Evolutionary conservation across 2,329 filamentous ascomycete genomes (phyloP), one percentile per base, ranked within the genome.

Genomic region (Coniochaeta hoffmannii): DNA sequence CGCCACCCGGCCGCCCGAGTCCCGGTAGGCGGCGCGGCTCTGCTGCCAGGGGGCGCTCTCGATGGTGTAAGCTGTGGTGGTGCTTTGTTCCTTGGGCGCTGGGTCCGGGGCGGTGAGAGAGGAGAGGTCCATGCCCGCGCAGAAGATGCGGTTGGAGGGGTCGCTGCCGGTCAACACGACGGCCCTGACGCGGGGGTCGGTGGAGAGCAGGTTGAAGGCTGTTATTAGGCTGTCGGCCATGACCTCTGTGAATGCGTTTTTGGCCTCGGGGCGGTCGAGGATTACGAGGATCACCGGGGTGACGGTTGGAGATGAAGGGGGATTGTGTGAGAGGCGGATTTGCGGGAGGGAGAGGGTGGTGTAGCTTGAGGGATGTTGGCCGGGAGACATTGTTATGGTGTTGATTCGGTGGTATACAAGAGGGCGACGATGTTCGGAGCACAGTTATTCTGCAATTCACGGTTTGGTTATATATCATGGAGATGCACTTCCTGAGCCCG

Each of bases 171-270:
- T 80, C 52, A 85, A 68, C 22, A 85, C 76, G 53, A 85, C 73
- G 61, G 70, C 72, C 51, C 75, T 76, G 15, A 85, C 80, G 41
- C 82, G 76, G 2, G 73, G 69, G 67, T 85, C 82, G 28, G 67
- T 57, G 26, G 80, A 79, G 28, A 85, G 71, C 9, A 76, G 65
- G 54, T 69, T 65, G 64, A 80, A 80, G 49, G 80, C 81, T 3
- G 69, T 60, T 57, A 82, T 77, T 30, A 90, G 74, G 62, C 86
- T 85, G 15, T 70, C 64, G 62, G 80, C 79, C 83, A 89, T 89
- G 14, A 70, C 73, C 19, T 76, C 72, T 3, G 84, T 89, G 69
- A 89, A 89, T 58, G 83, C 86, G 77, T 90, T 89, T 70, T 85
- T 76, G 57, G 82, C 82, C 11, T 72, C 68, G 0, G 86, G 87